Conservation (phyloP, 257 asterid genomes). For the Ehretia macrophylla region DNA sequence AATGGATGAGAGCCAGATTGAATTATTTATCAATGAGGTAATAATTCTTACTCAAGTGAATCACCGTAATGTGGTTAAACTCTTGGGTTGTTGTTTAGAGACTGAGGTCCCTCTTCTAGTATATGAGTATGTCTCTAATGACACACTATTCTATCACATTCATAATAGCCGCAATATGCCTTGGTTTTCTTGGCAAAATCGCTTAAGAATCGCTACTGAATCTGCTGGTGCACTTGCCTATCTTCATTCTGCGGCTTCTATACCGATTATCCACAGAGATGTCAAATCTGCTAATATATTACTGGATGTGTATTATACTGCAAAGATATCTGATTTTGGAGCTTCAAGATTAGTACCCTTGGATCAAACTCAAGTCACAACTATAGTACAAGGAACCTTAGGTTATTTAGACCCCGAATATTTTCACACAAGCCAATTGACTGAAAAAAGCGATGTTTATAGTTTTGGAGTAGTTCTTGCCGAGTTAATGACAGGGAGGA, state of each 20-base stretch:
- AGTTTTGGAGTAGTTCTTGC: constrained; percentile 61
- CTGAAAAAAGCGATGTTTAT: constrained; percentile 57
- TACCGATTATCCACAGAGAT: constrained; percentile 54
- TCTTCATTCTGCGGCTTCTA: constrained; percentile 52
- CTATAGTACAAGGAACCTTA: constrained; percentile 44
- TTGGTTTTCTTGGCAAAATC: constrained; percentile 53
- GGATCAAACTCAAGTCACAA: constrained; percentile 47
- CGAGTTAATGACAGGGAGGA: constrained; percentile 49
- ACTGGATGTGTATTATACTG: constrained; percentile 31
- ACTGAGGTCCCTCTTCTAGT: constrained; percentile 48
- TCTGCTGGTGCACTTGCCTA: constrained; percentile 51
- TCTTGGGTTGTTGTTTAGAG: constrained; percentile 61
- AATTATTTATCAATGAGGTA: constrained; percentile 64
- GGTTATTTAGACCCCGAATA: constrained; percentile 64
- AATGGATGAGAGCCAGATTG: constrained; percentile 49
- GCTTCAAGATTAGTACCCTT: constrained; percentile 49
- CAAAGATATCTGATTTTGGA: constrained; percentile 58
- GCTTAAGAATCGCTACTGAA: constrained; percentile 41
- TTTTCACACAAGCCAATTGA: constrained; percentile 42
- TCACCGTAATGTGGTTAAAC: constrained; percentile 54
- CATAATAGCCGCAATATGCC: constrained; percentile 26
- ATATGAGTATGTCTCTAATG: constrained; percentile 41
- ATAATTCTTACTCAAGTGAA: constrained; percentile 55
- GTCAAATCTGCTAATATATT: constrained; percentile 56
- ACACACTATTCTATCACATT: constrained; percentile 41